Percentiles rank a stretch among this genome's conserved stretches.
phyloP scores from a whole-genome alignment of 2,329 filamentous ascomycete genomes.

The Diaporthe velutina region DNA sequence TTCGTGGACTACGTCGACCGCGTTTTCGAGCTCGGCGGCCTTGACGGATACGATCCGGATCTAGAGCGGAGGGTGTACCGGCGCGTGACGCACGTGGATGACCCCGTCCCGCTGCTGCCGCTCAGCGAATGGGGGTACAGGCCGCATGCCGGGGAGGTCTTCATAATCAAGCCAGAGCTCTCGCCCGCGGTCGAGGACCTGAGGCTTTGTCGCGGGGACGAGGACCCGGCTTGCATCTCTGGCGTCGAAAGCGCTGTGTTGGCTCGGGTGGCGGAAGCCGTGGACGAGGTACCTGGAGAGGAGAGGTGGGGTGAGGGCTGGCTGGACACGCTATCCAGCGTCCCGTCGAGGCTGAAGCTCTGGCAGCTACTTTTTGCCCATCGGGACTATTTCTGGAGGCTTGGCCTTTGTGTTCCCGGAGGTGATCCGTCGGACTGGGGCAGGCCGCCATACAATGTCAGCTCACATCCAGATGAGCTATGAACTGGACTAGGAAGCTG shows the following conservation, averaged over 20 bases:
- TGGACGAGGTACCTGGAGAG: conserved; percentile 31
- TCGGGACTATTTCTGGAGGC: conserved; percentile 94
- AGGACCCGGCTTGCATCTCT: conserved; percentile 79
- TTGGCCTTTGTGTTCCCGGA: conserved; percentile 89
- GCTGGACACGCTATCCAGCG: conserved; percentile 66
- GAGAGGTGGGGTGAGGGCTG: conserved; percentile 38
- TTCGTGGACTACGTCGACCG: conserved; percentile 68
- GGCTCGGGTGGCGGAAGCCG: conserved; percentile 40
- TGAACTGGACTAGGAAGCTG: conserved; percentile 44
- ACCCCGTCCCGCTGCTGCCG: conserved; percentile 91
- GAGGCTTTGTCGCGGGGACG: conserved; percentile 77
- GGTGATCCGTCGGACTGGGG: conserved; percentile 79
- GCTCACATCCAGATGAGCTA: conserved; percentile 52
- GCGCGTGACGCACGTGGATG: conserved; percentile 86
- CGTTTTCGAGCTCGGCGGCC: conserved; percentile 60
- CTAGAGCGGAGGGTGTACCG: conserved; percentile 67
- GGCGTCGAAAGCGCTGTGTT: conserved; percentile 59
- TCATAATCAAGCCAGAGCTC: conserved; percentile 79
- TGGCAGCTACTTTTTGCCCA: conserved; percentile 96
- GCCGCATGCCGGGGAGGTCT: conserved; percentile 89
- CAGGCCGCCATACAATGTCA: conserved; percentile 60
- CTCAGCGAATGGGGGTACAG: conserved; percentile 89
- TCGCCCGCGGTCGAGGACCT: conserved; percentile 78
- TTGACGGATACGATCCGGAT: conserved; percentile 44
- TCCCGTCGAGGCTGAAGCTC: conserved; percentile 75